Evolutionary conservation across 2,329 filamentous ascomycete species (phyloP).

Genomic region (Pseudocercospora vitis): DNA sequence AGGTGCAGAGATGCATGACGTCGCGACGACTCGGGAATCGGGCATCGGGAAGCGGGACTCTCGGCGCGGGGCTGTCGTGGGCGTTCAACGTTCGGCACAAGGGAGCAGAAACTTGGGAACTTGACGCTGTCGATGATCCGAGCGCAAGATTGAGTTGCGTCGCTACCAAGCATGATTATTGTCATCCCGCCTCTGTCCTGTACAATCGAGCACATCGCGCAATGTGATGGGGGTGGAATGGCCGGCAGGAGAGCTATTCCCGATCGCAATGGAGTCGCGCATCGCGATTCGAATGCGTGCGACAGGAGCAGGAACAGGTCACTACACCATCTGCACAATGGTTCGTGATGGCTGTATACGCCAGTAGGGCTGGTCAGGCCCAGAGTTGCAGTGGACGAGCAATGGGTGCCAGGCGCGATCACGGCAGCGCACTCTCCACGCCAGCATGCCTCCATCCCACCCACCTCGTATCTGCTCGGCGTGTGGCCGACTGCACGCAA

Average conservation of each 20-base stretch:
- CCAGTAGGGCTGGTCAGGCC: conserved; percentile 2
- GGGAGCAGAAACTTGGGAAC: not conserved
- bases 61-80: no score
- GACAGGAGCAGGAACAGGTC: not conserved
- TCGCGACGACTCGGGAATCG: conserved; percentile 1
- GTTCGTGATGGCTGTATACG: not conserved
- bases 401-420: not conserved
- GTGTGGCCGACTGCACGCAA: not conserved
- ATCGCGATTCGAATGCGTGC: not conserved
- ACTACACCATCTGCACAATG: not conserved
- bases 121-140: not conserved
- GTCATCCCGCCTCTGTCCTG: no score
- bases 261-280: conserved; percentile 6
- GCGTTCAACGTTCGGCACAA: not conserved
- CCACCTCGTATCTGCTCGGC: not conserved
- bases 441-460: not conserved
- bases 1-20: not conserved
- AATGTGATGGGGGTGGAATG: not conserved
- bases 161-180: no score
- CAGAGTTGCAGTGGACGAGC: not conserved
- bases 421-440: not conserved
- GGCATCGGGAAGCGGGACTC: no score
- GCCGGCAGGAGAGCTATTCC: not conserved
- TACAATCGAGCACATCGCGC: not conserved
- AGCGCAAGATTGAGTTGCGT: not conserved